Base-by-base conservation (phyloP, 352 stramenopile genomes). In the Phytophthora chlamydospora region DNA sequence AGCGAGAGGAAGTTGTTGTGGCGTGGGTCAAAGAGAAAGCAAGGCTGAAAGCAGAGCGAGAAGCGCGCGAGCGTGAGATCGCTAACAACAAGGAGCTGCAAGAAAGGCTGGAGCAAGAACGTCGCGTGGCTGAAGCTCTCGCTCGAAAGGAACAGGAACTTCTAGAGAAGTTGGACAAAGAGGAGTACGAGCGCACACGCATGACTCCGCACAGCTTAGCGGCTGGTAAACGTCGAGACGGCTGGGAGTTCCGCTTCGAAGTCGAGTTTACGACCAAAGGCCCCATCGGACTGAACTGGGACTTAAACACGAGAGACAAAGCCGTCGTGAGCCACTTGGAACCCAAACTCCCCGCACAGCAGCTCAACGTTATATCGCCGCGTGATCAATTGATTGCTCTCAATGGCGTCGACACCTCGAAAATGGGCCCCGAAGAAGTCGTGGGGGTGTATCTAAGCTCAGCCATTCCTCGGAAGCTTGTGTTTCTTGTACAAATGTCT, bases 251-350 rank as follows among this genome's bases (percentile, higher is more conserved):
- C 48, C 83, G 81, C 3, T 92, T 89, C 50, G 80, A 83, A 24
- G 80, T 83, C 17, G 60, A 79, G 31, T 90, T 92, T 51, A 66
- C 63, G 19, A 77, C 70, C 1, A 71, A 66, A 16, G 78, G 78
- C 14, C 75, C 83, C 6, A 86, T 90, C 21, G 83, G 83, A 10
- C 68, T 90, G 40, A 87, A 89, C 54, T 92, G 83, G 83, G 79
- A 92, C 51, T 52, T 89, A 43, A 66, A 85, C 39, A 75, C 71
- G 34, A 56, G 36, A 14, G 66, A 80, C 41, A 78, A 74, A 24
- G 79, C 80, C 0, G 50, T 90, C 16, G 80, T 90, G 27, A 89
- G 77, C 29, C 70, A 82, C 58, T 57, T 92, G 14, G 83, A 90
- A 45, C 64, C 70, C 1, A 73, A 76, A 0, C 63, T 89, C 17